Percentiles rank a stretch among this genome's conserved stretches.
Evolutionary conservation across 2,329 filamentous ascomycete genomes (phyloP).

Genomic region (Fusarium kyushuense): DNA sequence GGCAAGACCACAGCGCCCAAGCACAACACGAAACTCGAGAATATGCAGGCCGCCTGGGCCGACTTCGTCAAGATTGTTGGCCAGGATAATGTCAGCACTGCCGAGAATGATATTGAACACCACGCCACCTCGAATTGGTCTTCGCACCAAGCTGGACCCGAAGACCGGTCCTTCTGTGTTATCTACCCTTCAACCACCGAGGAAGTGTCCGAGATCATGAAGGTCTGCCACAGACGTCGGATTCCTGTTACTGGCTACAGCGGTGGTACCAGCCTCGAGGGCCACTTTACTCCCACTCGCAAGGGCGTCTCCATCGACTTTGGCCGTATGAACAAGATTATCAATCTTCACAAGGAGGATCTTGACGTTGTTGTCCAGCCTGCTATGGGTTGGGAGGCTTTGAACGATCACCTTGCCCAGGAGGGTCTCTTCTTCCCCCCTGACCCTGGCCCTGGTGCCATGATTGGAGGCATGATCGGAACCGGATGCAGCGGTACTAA

Average conservation of each 20-base stretch:
- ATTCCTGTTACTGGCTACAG: slow-evolving; percentile 91
- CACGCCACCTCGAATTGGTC: slow-evolving; percentile 75
- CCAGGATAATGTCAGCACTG: slow-evolving; percentile 72
- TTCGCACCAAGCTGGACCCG: slow-evolving; percentile 63
- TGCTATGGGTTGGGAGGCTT: slow-evolving; percentile 85
- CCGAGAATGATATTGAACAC: slow-evolving; percentile 64
- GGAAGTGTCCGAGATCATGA: slow-evolving; percentile 88
- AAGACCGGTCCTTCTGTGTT: slow-evolving; percentile 73
- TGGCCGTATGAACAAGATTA: slow-evolving; percentile 82
- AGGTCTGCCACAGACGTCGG: slow-evolving; percentile 81
- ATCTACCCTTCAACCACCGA: slow-evolving; percentile 83
- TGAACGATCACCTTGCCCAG: slow-evolving; percentile 81
- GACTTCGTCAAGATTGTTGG: slow-evolving; percentile 75
- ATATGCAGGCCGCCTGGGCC: slow-evolving; percentile 77
- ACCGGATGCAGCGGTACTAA: slow-evolving; percentile 84
- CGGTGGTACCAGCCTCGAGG: slow-evolving; percentile 90
- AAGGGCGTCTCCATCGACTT: slow-evolving; percentile 91
- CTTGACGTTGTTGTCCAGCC: slow-evolving; percentile 82
- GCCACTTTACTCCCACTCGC: slow-evolving; percentile 85
- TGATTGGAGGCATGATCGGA: slow-evolving; percentile 91
- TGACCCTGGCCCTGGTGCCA: slow-evolving; percentile 89
- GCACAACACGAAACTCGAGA: slow-evolving; percentile 70
- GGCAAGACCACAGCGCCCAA: slow-evolving; percentile 61
- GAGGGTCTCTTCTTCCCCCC: slow-evolving; percentile 91
- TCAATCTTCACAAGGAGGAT: slow-evolving; percentile 81